Evolutionary conservation across 2,329 filamentous ascomycete species (phyloP).

Genomic region (Fusarium caatingaense): DNA sequence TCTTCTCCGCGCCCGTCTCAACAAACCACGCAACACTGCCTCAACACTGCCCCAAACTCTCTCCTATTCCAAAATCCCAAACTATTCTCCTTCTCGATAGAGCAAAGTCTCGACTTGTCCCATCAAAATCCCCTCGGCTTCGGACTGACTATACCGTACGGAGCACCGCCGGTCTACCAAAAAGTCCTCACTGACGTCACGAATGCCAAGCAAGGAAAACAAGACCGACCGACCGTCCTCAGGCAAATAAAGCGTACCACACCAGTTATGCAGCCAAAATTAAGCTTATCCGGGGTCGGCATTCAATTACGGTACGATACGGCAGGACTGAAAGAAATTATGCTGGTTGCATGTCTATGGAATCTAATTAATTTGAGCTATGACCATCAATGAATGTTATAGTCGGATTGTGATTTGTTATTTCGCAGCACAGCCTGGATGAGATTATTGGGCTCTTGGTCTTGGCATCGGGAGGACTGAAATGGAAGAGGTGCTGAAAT

Average conservation of each 20-base stretch:
- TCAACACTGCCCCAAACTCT: conserved; percentile 16
- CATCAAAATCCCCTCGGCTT: neutral
- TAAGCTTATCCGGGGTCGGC: conserved; percentile 16
- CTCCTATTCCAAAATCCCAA: neutral
- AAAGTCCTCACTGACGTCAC: conserved; percentile 11
- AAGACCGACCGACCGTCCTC: neutral
- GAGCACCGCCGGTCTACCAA: neutral
- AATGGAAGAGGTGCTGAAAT: neutral
- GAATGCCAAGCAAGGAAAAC: conserved; percentile 2
- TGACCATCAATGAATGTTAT: neutral
- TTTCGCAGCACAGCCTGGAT: conserved; percentile 1
- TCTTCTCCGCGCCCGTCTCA: neutral
- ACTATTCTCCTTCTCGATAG: conserved; percentile 5
- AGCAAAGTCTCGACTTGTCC: neutral
- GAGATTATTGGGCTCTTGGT: neutral
- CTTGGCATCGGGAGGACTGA: neutral
- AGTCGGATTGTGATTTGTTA: conserved; percentile 4
- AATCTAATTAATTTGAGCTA: conserved; percentile 5
- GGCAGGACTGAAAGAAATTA: neutral
- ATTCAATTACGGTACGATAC: neutral
- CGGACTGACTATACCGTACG: neutral
- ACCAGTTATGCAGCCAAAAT: conserved; percentile 5
- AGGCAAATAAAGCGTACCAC: neutral
- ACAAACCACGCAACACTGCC: neutral
- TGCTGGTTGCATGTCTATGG: neutral